Evolutionary conservation across 225 moss, liverwort and hornwort genomes (phyloP), one percentile per base, ranked within the genome.

Genomic region (Bryoerythrophyllum caledonicum): DNA sequence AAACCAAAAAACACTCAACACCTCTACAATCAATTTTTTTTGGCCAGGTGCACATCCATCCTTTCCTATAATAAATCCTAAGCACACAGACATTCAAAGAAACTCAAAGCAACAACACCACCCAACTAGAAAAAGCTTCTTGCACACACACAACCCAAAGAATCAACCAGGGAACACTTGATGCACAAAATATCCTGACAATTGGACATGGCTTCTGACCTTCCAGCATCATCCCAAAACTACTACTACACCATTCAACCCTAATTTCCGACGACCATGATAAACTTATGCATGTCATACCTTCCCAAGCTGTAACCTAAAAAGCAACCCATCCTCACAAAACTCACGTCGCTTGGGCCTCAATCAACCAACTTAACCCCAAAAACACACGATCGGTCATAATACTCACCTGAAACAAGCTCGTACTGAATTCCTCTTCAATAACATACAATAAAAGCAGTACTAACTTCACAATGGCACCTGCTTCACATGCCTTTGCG

Each of bases 261-360:
- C 65, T 43, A 28, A 1, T 5, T 54, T 21, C 5, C 26, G 17
- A 38, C 6, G 7, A 38, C 11, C 35, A 24, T n/a, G n/a, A n/a
- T 53, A 25, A 4, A 19, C 52, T 0, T 25, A 63, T 1, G 5
- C 7, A n/a, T 30, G 46, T 43, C 43, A 40, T 57, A 69, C 27
- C 30, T 64, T 62, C n/a, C 1, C 2, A 66, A 53, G 54, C 2
- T 75, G n/a, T n/a, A 71, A 59, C 78, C 71, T 63, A 46, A 44
- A 13, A 44, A 23, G 14, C 67, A 0, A 17, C 0, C 21, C 17
- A 30, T 1, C 44, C 40, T 49, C 48, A 17, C 55, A 44, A 70
- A 70, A 15, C 21, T 14, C 13, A 58, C 57, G 57, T 43, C 63
- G 32, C 70, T 43, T 55, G 55, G 10, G 30, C 57, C 4, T 10